Percentiles rank a stretch among this genome's conserved stretches.
Evolutionary conservation across 129 eudicot species (phyloP).

Genomic region (Flaveria ramosissima): DNA sequence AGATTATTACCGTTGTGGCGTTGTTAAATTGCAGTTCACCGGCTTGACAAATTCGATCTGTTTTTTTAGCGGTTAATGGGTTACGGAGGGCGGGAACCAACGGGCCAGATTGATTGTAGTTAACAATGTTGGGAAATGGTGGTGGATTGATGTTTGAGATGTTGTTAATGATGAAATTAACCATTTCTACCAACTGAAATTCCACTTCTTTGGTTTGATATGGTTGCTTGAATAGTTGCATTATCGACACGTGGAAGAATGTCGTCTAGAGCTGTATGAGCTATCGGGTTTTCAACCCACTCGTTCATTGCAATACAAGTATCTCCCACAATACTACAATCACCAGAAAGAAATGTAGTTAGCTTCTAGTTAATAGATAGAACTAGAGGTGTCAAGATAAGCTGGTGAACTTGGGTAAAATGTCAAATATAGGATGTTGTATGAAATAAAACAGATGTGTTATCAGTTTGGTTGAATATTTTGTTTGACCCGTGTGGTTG

Average conservation of each 20-base stretch:
- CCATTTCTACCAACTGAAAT: slow-evolving; percentile 51
- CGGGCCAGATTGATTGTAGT: slow-evolving; percentile 85
- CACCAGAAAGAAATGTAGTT: slow-evolving; percentile 6
- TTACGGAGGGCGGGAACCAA: slow-evolving; percentile 74
- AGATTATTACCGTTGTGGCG: slow-evolving; percentile 68
- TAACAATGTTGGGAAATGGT: slow-evolving; percentile 38
- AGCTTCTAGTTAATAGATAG: neutral
- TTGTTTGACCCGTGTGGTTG: too few relatives aligned
- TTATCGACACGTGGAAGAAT: slow-evolving; percentile 82
- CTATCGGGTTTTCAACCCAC: slow-evolving; percentile 77
- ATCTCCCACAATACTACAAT: slow-evolving; percentile 62
- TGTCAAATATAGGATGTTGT: too few relatives aligned
- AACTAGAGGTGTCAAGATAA: too few relatives aligned
- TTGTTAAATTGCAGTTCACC: slow-evolving; percentile 65
- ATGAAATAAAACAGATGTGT: too few relatives aligned
- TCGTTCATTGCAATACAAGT: slow-evolving; percentile 83
- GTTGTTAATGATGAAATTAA: slow-evolving; percentile 57
- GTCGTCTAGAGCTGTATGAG: slow-evolving; percentile 76
- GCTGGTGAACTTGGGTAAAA: neutral
- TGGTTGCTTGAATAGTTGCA: slow-evolving; percentile 60
- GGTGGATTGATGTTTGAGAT: slow-evolving; percentile 56
- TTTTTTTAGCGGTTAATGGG: slow-evolving; percentile 58
- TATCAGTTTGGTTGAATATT: too few relatives aligned
- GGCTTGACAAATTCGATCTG: slow-evolving; percentile 52
- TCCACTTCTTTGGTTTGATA: slow-evolving; percentile 69